A percentile compares a stretch with the other conserved stretches of the same genome.
Evolutionary conservation across 495 filamentous ascomycete species (phyloP).

Genomic region (Xylona heveae): DNA sequence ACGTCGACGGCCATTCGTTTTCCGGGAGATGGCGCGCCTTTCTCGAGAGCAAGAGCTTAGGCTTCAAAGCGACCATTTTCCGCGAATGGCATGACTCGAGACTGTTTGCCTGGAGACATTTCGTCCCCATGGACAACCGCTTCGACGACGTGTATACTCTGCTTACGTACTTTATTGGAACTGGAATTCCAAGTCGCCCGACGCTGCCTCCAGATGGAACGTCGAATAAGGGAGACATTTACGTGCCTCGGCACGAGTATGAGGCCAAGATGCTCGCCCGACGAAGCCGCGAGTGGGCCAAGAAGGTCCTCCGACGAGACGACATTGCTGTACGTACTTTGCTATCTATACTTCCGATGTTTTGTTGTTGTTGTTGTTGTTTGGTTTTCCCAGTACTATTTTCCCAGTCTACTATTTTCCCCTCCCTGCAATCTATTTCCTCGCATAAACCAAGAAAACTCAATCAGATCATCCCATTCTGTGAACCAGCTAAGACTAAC

Average conservation of each 20-base stretch:
- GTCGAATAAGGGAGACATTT: not conserved
- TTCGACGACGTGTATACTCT: not conserved
- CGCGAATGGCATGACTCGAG: constrained; percentile 56
- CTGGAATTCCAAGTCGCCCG: not conserved
- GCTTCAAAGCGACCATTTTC: constrained; percentile 54
- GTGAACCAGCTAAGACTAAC: too few species aligned
- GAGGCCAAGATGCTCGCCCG: not conserved
- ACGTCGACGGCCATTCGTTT: constrained; percentile 57
- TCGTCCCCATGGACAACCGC: constrained; percentile 7
- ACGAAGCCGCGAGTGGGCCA: not conserved
- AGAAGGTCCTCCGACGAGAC: not conserved
- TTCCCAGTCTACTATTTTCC: too few species aligned
- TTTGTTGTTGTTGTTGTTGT: too few species aligned
- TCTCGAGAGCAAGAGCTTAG: constrained; percentile 36
- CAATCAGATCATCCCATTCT: too few species aligned
- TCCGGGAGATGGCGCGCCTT: constrained; percentile 51
- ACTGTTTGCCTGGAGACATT: constrained; percentile 50
- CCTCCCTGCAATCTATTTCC: too few species aligned
- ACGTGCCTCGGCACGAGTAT: not conserved
- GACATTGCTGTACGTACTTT: not conserved
- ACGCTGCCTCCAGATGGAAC: not conserved
- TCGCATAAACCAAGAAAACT: too few species aligned
- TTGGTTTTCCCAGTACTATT: too few species aligned
- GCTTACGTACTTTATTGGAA: not conserved
- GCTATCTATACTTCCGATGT: too few species aligned